Evolutionary conservation across 495 filamentous ascomycete species (phyloP), one percentile per base, ranked within the genome.

Genomic region (Talaromyces adpressus): DNA sequence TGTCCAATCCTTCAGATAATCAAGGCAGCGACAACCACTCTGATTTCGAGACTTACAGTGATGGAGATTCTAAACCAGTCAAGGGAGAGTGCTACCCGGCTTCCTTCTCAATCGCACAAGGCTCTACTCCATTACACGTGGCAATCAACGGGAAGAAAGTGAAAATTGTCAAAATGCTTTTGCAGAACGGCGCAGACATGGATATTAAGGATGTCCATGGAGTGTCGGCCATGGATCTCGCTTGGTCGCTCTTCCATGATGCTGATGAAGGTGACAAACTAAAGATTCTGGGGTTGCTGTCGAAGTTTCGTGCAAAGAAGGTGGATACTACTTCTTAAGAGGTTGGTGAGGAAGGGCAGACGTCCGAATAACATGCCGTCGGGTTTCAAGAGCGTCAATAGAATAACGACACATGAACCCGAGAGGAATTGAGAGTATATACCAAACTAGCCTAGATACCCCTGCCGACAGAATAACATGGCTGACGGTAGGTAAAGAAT

Each of bases 121-220:
- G 66, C 34, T 59, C 56, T 39, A 67, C 68, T 27, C 61, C 72
- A 18, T 63, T 73, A 23, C 65, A 41, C 23, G 66, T 57, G 30
- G 71, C 66, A 39, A 68, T 66, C 57, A 62, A 29, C 41, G 53
- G 58, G 63, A 66, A 69, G 36, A 63, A 68, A 63, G 58, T 63
- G 23, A 56, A 34, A 49, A 57, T 53, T 53, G 67, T 68, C 52
- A 67, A 68, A 57, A 58, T 72, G 23, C 63, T 70, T 34, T 59
- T 69, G 2, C 56, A 29, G 25, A 18, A 62, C 45, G 36, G 59
- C 9, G 59, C 59, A 22, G 59, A 62, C 23, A 36, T 62, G 39
- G 11, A 47, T 49, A 51, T 62, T n/a, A 52, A 32, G 59, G 39
- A 49, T 25, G 18, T 9, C 16, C 3, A 14, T 49, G 59, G 59